Evolutionary conservation across 2,329 filamentous ascomycete species (phyloP), one percentile per base, ranked within the genome.

Genomic region (Fusarium continuum): DNA sequence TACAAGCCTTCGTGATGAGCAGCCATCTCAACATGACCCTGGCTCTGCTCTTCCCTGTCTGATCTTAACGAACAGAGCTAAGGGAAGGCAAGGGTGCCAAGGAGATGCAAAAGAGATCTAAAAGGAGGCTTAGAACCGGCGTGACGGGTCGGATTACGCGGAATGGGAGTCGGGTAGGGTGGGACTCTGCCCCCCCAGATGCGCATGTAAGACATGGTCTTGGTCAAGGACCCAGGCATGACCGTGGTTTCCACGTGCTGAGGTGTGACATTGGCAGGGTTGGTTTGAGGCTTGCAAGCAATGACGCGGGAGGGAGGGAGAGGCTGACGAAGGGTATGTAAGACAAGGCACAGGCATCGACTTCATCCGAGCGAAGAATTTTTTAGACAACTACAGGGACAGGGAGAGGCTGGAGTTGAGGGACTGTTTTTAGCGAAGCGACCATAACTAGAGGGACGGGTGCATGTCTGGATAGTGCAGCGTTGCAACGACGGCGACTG

Each of bases 151-250:
- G 36, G 32, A 44, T 46, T 56, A 62, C 53, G 43, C 51, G 40
- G 44, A 46, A 29, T 56, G 39, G 35, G 20, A 54, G 36, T 16
- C 16, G 36, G 41, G 40, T 52, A 53, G 47, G 57, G 62, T 59
- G 46, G 43, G 48, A 55, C 32, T 38, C 16, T 49, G 31, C 51
- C 56, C 36, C 56, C 36, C 35, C 34, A 44, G 29, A 47, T 39
- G 26, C 28, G 20, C 40, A 60, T 54, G 55, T 62, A 34, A 65
- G 57, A 65, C 56, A 63, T 43, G 32, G 31, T 47, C 52, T 59
- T 39, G 46, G 32, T 34, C 39, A 50, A 55, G 47, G 44, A 34
- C 47, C 44, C 34, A 47, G 35, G 28, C 47, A 44, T 44, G 34
- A 39, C 31, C 36, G 45, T 61, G 35, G 50, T 45, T 58, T 40